Evolutionary conservation across 768 basidiomycete species (phyloP).

Genomic region (Hericium rajendrae): DNA sequence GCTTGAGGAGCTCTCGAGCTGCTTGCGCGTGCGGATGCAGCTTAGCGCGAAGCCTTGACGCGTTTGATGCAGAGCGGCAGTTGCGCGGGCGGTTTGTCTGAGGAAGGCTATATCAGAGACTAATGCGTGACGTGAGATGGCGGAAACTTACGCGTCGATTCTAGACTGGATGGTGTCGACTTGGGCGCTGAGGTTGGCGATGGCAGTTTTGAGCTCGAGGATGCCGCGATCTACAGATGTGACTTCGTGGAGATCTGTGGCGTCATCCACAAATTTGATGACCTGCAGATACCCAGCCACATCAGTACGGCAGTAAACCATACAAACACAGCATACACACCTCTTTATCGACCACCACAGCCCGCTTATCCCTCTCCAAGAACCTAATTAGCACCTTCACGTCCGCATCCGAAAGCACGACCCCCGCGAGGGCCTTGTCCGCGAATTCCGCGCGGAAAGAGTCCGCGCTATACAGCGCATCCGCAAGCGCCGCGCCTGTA

Average conservation of each 20-base stretch:
- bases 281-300: slow-evolving; percentile 32
- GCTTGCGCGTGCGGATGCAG: slow-evolving; percentile 74
- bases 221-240: slow-evolving; percentile 78
- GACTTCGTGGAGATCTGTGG: slow-evolving; percentile 36
- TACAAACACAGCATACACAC: slow-evolving; percentile 30
- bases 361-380: slow-evolving; percentile 64
- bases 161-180: slow-evolving; percentile 57
- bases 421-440: slow-evolving; percentile 27
- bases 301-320: not conserved
- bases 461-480: slow-evolving; percentile 50
- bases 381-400: slow-evolving; percentile 63
- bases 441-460: slow-evolving; percentile 56
- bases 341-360: slow-evolving; percentile 55
- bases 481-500: slow-evolving; percentile 39
- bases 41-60: slow-evolving; percentile 68
- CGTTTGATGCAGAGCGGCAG: slow-evolving; percentile 53
- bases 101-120: too few species aligned
- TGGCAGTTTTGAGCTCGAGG: slow-evolving; percentile 67
- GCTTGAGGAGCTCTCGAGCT: slow-evolving; percentile 68
- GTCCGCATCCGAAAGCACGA: slow-evolving; percentile 52
- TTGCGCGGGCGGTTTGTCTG: slow-evolving; percentile 62
- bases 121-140: not conserved
- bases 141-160: slow-evolving; percentile 55
- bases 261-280: slow-evolving; percentile 64
- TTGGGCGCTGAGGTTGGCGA: slow-evolving; percentile 58